Base-by-base conservation (phyloP, 495 filamentous ascomycete species). In the Trichodelitschia bisporula region DNA sequence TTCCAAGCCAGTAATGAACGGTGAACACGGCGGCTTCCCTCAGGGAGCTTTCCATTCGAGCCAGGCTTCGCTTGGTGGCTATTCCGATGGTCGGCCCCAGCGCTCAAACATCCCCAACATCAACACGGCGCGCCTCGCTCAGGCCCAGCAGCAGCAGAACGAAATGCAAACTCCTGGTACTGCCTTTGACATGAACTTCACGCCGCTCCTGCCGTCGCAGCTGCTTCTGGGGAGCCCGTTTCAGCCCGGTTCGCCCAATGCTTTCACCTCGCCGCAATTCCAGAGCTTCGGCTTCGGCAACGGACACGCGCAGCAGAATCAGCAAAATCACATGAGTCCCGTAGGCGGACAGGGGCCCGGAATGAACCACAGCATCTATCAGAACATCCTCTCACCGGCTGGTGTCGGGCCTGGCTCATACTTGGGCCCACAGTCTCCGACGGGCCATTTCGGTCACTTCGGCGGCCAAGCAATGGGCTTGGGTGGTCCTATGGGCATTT, bases 141-240 rank as follows among this genome's bases (percentile, higher is more conserved):
- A 57, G 43, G 54, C 51, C 51, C 55, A 53, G 33, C 64, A 66
- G 32, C 65, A 56, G 42, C 55, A 53, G 26, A 66, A 62, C 41
- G 84, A 84, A 29, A 69, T 93, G 68, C 63, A 75, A 32, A 77
- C 72, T 8, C 82, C 86, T 14, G 80, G 77, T 31, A 80, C 77
- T 23, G 79, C 64, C 19, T 91, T 77, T 45, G 83, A 95, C 46
- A 92, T 95, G 89, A 83, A 93, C 52, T 93, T 92, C 52, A 92
- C 86, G 26, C 83, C 89, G 28, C 61, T 97, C 36, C 64, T 97
- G 6, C 86, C 86, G 10, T 92, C 86, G 4, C 77, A 91, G 51
- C 64, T 97, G 40, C 68, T 97, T 15, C 69, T 97, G 15, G 86
- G 86, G 19, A 92, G 80, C 51, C 86, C 86, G 10, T 95, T 95